Conservation (phyloP, 2,329 filamentous ascomycete species). For the Penicillium sp. region DNA sequence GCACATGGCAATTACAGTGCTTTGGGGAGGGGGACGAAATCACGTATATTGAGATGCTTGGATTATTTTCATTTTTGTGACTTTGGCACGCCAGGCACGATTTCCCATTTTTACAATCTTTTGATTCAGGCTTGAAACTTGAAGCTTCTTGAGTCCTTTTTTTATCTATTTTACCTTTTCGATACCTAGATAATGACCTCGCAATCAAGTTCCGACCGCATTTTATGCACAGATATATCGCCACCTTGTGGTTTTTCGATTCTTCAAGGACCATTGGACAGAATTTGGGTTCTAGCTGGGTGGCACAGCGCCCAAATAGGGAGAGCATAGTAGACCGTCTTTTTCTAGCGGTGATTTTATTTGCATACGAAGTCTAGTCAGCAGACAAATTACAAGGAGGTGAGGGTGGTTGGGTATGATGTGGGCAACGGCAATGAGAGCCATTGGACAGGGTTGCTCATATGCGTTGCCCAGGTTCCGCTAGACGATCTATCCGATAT, state of each 20-base stretch:
- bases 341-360: background rate
- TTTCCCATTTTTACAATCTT: background rate
- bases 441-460: background rate
- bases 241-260: background rate
- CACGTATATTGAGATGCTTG: background rate
- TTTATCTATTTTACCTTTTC: background rate
- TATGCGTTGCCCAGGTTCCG: background rate
- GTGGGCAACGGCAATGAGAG: background rate
- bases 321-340: conserved; percentile 1
- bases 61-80: background rate
- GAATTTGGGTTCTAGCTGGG: conserved; percentile 1
- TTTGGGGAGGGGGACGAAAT: background rate
- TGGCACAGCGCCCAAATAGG: background rate
- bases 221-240: background rate
- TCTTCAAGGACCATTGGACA: background rate
- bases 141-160: background rate
- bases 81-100: background rate
- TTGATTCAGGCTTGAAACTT: background rate
- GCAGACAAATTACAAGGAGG: background rate
- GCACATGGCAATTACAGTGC: background rate
- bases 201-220: conserved; percentile 4
- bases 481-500: conserved; percentile 6
- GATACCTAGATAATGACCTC: conserved; percentile 3
- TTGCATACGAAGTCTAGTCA: background rate
- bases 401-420: background rate